phyloP scores from a whole-genome alignment of 768 basidiomycete genomes.

The Agaricus bisporus region DNA sequence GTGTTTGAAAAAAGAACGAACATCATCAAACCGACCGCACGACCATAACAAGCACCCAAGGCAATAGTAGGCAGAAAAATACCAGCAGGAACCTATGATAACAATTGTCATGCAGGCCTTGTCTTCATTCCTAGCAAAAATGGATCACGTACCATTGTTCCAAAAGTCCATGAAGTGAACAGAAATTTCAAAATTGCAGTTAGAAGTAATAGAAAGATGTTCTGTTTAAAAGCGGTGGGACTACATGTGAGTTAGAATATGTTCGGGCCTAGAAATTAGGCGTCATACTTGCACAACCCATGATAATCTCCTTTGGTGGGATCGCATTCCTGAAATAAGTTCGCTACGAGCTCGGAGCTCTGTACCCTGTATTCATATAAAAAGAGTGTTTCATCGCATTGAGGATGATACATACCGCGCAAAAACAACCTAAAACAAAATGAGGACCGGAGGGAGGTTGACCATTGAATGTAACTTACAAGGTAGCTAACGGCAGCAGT shows the following conservation, averaged over 20 bases:
- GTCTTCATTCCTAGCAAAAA: not conserved
- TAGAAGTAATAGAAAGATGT: constrained; percentile 58
- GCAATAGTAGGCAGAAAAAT: constrained; percentile 75
- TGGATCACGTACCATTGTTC: constrained; percentile 53
- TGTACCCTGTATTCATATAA: constrained; percentile 42
- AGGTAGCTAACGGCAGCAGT: constrained; percentile 70
- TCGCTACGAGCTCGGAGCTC: constrained; percentile 76
- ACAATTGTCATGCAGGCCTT: not conserved
- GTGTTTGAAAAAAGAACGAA: constrained; percentile 26
- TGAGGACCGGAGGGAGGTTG: not conserved
- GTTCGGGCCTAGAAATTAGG: not conserved
- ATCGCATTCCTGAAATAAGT: constrained; percentile 81
- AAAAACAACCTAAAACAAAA: constrained; percentile 50
- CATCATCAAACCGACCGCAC: constrained; percentile 65
- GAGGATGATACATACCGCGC: constrained; percentile 34
- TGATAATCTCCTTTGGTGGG: constrained; percentile 59
- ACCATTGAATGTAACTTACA: constrained; percentile 26
- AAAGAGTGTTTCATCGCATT: not conserved
- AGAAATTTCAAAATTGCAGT: constrained; percentile 57
- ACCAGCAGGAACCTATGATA: constrained; percentile 60
- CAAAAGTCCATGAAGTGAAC: constrained; percentile 73
- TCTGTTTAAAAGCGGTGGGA: constrained; percentile 59
- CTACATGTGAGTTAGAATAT: constrained; percentile 25
- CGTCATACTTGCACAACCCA: constrained; percentile 73
- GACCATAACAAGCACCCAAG: constrained; percentile 67